Base-by-base conservation (phyloP, 192 early-diverging fungal genomes). In the Thamnidium elegans region DNA sequence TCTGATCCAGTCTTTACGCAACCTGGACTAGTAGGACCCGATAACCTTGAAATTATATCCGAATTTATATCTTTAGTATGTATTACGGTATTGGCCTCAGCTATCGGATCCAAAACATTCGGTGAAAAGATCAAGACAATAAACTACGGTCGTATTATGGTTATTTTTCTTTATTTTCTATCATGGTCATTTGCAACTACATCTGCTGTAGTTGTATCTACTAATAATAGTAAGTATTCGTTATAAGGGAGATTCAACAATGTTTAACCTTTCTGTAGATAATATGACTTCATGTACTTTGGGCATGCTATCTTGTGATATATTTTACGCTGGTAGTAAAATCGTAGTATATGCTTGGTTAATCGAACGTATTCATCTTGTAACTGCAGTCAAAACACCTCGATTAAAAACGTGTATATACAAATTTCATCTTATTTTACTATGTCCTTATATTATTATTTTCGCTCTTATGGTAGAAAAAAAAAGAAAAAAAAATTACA, bases 151-250 rank as follows among this genome's bases (percentile, higher is more conserved):
- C 75, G 75, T 3, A 53, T 74, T 20, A 50, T 79, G 2, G 76
- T 82, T 36, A 63, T 79, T 8, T 50, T 72, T 0, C 52, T 82
- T 4, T 79, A 82, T 42, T 66, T 71, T 7, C 46, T 64, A 15
- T 78, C 78, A 9, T 82, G 80, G 78, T 51, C 71, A 0, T 82
- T 82, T 47, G 62, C 78, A 14, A 66, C 68, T 9, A 72, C 74
- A 3, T 69, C 75, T 1, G 69, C 71, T 1, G 44, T 79, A 3
- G 32, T 82, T 10, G 68, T 78, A 2, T 76, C 80, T 4, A 81
- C 79, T n/a, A 81, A 81, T 58, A 48, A 72, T 13, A 70, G 78
- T 63, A 77, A 73, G 44, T 11, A 36, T n/a, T n/a, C n/a, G n/a
- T n/a, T n/a, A n/a, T n/a, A n/a, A n/a, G n/a, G n/a, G n/a, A n/a